phyloP scores from a whole-genome alignment of 495 filamentous ascomycete species.

The Lindgomyces ingoldianus region DNA sequence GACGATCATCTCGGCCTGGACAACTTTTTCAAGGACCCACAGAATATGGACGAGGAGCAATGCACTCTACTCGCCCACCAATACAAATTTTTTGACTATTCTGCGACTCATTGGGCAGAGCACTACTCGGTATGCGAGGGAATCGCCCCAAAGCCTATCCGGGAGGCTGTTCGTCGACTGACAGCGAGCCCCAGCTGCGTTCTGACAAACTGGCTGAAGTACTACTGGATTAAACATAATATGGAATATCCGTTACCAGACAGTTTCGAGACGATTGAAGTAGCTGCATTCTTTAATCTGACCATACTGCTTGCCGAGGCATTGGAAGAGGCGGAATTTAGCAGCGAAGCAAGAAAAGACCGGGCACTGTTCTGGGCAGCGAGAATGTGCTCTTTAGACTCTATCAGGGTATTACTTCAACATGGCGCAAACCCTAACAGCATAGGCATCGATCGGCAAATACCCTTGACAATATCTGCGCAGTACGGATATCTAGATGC shows the following conservation, averaged over 20 bases:
- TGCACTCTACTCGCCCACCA: constrained; percentile 4
- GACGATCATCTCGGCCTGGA: constrained; percentile 1
- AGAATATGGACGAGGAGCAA: constrained; percentile 12
- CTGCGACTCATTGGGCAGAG: constrained; percentile 24
- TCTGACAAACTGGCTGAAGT: constrained; percentile 28
- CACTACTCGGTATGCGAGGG: constrained; percentile 25
- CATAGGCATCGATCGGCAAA: constrained; percentile 1
- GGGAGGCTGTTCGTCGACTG: constrained; percentile 6
- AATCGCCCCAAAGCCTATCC: constrained; percentile 9
- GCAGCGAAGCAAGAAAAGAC: constrained; percentile 10
- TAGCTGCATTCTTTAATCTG: constrained; percentile 23
- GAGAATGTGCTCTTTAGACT: constrained; percentile 5
- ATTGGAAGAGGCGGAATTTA: not conserved
- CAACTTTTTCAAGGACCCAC: constrained; percentile 12
- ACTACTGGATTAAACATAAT: constrained; percentile 20
- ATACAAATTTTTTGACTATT: constrained; percentile 27
- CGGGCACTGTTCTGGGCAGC: constrained; percentile 32
- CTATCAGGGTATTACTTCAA: constrained; percentile 10
- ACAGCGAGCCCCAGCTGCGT: not conserved
- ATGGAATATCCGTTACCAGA: constrained; percentile 20
- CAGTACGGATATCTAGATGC: constrained; percentile 11
- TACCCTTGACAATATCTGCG: constrained; percentile 13
- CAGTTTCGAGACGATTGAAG: constrained; percentile 16
- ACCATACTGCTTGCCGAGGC: constrained; percentile 1
- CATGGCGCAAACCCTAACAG: constrained; percentile 21